phyloP scores from a whole-genome alignment of 2,329 filamentous ascomycete species.

The Colletotrichum echinochloae region DNA sequence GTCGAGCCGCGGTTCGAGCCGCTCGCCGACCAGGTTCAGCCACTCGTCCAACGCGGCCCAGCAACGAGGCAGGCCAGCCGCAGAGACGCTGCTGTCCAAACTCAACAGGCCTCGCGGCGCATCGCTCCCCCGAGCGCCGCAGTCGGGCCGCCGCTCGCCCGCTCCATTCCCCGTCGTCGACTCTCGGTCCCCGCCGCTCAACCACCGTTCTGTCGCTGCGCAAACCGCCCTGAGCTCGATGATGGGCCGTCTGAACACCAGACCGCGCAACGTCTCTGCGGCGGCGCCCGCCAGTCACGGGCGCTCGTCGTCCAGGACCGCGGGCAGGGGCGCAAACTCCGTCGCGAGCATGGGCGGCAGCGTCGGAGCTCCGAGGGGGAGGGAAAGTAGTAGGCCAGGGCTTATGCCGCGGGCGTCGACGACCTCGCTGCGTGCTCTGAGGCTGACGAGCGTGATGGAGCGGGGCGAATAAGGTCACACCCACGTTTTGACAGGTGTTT shows the following conservation, averaged over 20 bases:
- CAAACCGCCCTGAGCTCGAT: slow-evolving; percentile 47
- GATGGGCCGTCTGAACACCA: slow-evolving; percentile 51
- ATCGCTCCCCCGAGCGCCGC: slow-evolving; percentile 4
- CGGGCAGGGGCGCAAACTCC: slow-evolving; percentile 6
- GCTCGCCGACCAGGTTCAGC: slow-evolving; percentile 43
- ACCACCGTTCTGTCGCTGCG: slow-evolving; percentile 28
- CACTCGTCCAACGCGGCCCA: slow-evolving; percentile 21
- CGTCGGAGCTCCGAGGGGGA: slow-evolving; percentile 6
- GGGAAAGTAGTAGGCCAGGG: neutral
- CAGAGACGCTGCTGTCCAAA: slow-evolving; percentile 37
- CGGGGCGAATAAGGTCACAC: slow-evolving; percentile 36
- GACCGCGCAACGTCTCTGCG: slow-evolving; percentile 44
- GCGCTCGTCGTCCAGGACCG: slow-evolving; percentile 29
- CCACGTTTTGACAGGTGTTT: slow-evolving; percentile 31
- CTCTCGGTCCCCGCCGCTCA: slow-evolving; percentile 45
- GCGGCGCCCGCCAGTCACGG: slow-evolving; percentile 21
- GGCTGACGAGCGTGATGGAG: slow-evolving; percentile 38
- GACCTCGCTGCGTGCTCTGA: slow-evolving; percentile 43
- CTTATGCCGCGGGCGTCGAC: slow-evolving; percentile 33
- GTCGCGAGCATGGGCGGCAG: slow-evolving; percentile 22
- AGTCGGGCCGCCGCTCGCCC: slow-evolving; percentile 5
- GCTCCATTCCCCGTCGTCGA: slow-evolving; percentile 41
- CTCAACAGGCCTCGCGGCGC: slow-evolving; percentile 28
- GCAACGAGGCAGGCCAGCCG: slow-evolving; percentile 30
- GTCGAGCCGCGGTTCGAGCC: slow-evolving; percentile 49